Evolutionary conservation across 441 rosid genomes (phyloP).

Genomic region (Francoa sonchifolia): DNA sequence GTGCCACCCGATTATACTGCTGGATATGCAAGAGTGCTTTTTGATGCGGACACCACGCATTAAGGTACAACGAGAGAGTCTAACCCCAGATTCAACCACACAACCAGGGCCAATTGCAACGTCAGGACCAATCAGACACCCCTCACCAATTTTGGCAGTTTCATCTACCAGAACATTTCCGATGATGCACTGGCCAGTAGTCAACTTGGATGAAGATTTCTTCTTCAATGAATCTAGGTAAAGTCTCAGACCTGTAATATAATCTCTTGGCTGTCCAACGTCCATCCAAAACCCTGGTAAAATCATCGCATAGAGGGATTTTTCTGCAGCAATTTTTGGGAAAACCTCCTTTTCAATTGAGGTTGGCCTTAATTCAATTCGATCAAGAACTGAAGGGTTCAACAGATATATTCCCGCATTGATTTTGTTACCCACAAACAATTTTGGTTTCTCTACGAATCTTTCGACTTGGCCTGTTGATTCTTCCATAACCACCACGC

Average conservation of each 20-base stretch:
- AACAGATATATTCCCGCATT: conserved; percentile 88
- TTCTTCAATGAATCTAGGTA: conserved; percentile 74
- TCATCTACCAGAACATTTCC: conserved; percentile 84
- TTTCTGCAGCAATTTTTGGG: conserved; percentile 75
- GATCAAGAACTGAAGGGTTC: conserved; percentile 75
- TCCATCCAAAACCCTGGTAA: conserved; percentile 99
- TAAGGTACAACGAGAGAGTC: conserved; percentile 82
- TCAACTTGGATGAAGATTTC: conserved; percentile 45
- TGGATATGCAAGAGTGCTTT: conserved; percentile 80
- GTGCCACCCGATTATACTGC: conserved; percentile 94
- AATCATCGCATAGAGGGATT: conserved; percentile 76
- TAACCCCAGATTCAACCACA: conserved; percentile 78
- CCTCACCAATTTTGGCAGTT: conserved; percentile 80
- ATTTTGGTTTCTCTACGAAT: conserved; percentile 85
- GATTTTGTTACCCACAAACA: conserved; percentile 89
- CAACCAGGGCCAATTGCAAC: conserved; percentile 93
- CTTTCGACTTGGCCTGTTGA: conserved; percentile 64
- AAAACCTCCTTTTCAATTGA: conserved; percentile 92
- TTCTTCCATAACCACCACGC: conserved; percentile 89
- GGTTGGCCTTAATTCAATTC: conserved; percentile 79
- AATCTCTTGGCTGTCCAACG: conserved; percentile 92
- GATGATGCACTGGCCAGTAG: conserved; percentile 45
- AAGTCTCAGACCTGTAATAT: conserved; percentile 82
- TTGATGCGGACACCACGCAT: conserved; percentile 92
- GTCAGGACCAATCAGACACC: conserved; percentile 90